Base-by-base conservation (phyloP, 305 asterid species). In the Andrographis paniculata region DNA sequence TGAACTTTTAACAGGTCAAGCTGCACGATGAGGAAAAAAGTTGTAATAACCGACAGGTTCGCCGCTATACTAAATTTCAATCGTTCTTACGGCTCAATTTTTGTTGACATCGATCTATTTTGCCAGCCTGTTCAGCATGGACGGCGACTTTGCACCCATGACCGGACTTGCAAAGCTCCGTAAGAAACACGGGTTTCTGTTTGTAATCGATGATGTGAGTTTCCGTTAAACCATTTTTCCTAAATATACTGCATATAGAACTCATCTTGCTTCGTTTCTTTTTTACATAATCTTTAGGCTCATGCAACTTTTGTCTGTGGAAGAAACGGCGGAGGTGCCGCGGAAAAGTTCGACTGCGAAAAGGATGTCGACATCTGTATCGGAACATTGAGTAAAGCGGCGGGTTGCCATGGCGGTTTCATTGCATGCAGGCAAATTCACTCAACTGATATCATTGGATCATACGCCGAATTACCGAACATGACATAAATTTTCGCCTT, bases 331-430 rank as follows among this genome's bases (percentile, higher is more conserved):
- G 96, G 99, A 18, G 96, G 99, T 52, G 94, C 80, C 1, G 94
- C 96, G 38, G 95, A 91, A 72, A 73, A 35, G 80, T 87, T 80
- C 65, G 50, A 73, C 38, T 87, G 99, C 52, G 95, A 73, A 73
- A 60, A 20, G 42, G 87, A 71, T 52, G 94, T 91, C 30, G 99
- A 87, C 63, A 79, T 91, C 55, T 83, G 77, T 69, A 58, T 87
- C 42, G 96, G 99, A 64, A 91, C 96, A 55, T 68, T 91, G 58
- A 87, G 96, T 68, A 91, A 91, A 68, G 95, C 99, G 50, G 93
- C 88, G n/a, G 99, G 99, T 63, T 91, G 99, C 76, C 92, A 80
- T 42, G 96, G 99, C 45, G 99, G 99, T 63, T 91, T 83, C 73
- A 77, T 91, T 50, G 93, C 96, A 48, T 78, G 96, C 94, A 87